These are phyloP conservation scores for Wickerhamiella sorbophila DNA, from an alignment of 805 yeast species.

Conservation along the genomic window DNA sequence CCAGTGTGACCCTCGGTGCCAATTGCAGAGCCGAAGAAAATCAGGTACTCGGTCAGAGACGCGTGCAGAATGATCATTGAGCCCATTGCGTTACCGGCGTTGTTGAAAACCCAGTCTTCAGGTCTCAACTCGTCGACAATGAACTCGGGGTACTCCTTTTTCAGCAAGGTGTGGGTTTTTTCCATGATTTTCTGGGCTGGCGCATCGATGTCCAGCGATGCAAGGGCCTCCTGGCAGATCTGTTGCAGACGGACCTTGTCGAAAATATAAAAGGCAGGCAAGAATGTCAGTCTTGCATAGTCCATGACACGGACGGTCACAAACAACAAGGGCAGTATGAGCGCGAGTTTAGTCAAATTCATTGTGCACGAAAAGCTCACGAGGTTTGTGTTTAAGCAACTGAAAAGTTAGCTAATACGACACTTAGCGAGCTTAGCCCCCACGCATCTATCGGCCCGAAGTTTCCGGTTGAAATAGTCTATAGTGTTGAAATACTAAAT, in stretches of 20 bases:
- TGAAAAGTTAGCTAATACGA: no score
- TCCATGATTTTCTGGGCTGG: constrained; percentile 16
- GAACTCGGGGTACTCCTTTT: constrained; percentile 53
- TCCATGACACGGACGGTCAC: constrained; percentile 15
- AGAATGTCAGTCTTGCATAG: constrained; percentile 23
- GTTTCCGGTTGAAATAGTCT: no score
- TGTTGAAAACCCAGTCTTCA: constrained; percentile 90
- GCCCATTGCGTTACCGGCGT: constrained; percentile 96
- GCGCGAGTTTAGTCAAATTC: constrained; percentile 4
- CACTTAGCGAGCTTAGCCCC: neutral
- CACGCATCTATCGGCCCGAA: no score
- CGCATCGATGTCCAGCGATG: constrained; percentile 35
- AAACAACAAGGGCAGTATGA: constrained; percentile 12
- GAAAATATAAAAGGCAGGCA: constrained; percentile 58
- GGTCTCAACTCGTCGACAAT: constrained; percentile 51
- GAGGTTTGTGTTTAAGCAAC: no score
- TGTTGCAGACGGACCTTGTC: constrained; percentile 47
- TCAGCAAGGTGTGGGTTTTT: constrained; percentile 34
- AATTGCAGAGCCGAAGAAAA: constrained; percentile 81
- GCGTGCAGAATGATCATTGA: constrained; percentile 92
- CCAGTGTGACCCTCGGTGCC: constrained; percentile 98
- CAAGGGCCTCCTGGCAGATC: constrained; percentile 43
- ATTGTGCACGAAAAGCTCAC: no score
- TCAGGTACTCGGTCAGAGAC: constrained; percentile 81
- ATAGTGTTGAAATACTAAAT: no score